Evolutionary conservation across 176 grass and related monocot genomes (phyloP), one percentile per base, ranked within the genome.

Genomic region (Carex kokanica): DNA sequence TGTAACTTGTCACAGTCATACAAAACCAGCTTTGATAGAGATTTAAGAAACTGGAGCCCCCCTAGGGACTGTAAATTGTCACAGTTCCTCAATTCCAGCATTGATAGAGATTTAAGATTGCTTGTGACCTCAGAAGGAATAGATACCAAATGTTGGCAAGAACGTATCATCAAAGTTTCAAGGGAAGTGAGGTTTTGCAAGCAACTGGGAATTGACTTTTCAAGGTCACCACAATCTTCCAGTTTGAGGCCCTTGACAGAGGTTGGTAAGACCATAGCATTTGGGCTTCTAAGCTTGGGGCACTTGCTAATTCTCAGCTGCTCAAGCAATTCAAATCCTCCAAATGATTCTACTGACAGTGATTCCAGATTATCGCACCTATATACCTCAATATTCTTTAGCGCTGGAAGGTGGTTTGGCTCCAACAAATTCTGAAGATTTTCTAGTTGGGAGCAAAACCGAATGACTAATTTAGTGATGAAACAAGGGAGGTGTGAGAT

Each of bases 101-200:
- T 0, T 27, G 6, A 24, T 54, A 77, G 17, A 2, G 56, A 81
- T 63, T 62, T 41, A 2, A 60, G 59, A 61, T 34, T 20, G 20
- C 78, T 45, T n/a, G 29, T 63, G 0, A n/a, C 53, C 2, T 62
- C 29, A 80, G 47, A 3, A 4, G 16, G 13, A 43, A 62, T 23
- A 43, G 78, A 80, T 55, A 18, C 17, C 47, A 86, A 27, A 32
- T 23, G 2, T 18, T 6, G 41, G 55, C 20, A 86, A 9, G 7
- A 0, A 2, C 17, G 0, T 6, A 81, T 47, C 3, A 0, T 15
- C 15, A 86, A 59, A 0, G 9, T 4, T 17, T 25, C 23, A 2
- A 86, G 78, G 8, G 78, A 86, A 54, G 25, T 74, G 27, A 81
- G 78, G 5, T 86, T 86, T 18, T 49, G 21, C 12, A 86, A 58